Percentiles rank a stretch among this genome's conserved stretches.
phyloP scores from a whole-genome alignment of 129 eudicot species.

The Dittrichia graveolens region DNA sequence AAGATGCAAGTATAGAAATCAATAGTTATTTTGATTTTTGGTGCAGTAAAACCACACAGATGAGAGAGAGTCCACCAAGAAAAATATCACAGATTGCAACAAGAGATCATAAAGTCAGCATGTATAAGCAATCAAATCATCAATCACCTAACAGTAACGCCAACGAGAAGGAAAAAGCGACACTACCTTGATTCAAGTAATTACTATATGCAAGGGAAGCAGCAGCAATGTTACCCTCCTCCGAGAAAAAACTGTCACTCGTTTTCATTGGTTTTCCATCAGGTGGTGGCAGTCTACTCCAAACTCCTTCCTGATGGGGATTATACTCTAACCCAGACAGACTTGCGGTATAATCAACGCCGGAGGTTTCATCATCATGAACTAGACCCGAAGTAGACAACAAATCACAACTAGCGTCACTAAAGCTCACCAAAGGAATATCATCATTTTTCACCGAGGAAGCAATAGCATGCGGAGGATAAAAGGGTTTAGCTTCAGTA shows the following conservation, averaged over 20 bases:
- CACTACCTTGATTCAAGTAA: slow-evolving; percentile 50
- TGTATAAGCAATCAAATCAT: too few relatives aligned
- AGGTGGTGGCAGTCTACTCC: slow-evolving; percentile 38
- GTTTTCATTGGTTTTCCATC: slow-evolving; percentile 35
- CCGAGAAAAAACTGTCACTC: slow-evolving; percentile 4
- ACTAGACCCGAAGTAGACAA: too few relatives aligned
- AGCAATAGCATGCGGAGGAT: slow-evolving; percentile 40
- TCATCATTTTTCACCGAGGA: slow-evolving; percentile 6
- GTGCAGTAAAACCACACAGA: neutral
- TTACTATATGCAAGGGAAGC: slow-evolving; percentile 33
- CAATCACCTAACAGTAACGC: too few relatives aligned
- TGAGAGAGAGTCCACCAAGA: neutral
- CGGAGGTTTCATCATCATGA: slow-evolving; percentile 1
- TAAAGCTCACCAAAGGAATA: slow-evolving; percentile 24
- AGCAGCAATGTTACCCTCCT: slow-evolving; percentile 29
- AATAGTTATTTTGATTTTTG: too few relatives aligned
- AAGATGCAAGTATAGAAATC: too few relatives aligned
- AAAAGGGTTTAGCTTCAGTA: slow-evolving; percentile 39
- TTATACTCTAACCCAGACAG: slow-evolving; percentile 50
- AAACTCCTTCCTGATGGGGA: slow-evolving; percentile 40
- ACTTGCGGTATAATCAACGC: slow-evolving; percentile 40
- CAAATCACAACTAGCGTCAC: neutral
- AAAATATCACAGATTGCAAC: neutral
- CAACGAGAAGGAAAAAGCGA: neutral
- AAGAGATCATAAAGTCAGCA: neutral